Evolutionary conservation across 768 basidiomycete species (phyloP).

Genomic region (Xanthoconium stramineum): DNA sequence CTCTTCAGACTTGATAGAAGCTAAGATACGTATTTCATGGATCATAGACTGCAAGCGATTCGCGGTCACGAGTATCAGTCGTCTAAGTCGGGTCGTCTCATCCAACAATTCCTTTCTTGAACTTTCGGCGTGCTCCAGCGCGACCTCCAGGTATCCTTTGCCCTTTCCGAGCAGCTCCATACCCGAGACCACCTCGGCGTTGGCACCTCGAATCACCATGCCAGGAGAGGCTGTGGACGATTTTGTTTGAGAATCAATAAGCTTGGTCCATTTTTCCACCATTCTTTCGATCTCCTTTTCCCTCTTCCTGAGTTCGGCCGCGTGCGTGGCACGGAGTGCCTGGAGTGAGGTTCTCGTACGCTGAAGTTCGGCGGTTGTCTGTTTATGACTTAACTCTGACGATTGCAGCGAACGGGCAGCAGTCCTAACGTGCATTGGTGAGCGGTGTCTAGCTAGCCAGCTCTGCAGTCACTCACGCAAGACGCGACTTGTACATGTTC

Average conservation of each 20-base stretch:
- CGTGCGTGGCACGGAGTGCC: slow-evolving; percentile 63
- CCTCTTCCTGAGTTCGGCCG: slow-evolving; percentile 72
- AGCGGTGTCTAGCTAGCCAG: neutral
- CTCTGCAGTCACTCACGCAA: slow-evolving; percentile 50
- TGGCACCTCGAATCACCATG: slow-evolving; percentile 47
- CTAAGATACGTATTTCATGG: slow-evolving; percentile 41
- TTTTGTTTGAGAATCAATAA: slow-evolving; percentile 67
- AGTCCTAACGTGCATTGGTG: slow-evolving; percentile 35
- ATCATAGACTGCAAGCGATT: slow-evolving; percentile 62
- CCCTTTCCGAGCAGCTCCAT: slow-evolving; percentile 47
- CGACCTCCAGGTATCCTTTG: slow-evolving; percentile 56
- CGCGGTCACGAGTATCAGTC: slow-evolving; percentile 55
- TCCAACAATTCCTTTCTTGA: slow-evolving; percentile 57
- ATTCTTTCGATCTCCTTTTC: slow-evolving; percentile 79
- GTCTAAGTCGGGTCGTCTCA: slow-evolving; percentile 62
- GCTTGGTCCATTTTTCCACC: slow-evolving; percentile 69
- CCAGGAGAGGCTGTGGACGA: slow-evolving; percentile 48
- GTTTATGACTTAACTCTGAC: slow-evolving; percentile 65
- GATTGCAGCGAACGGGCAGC: slow-evolving; percentile 52
- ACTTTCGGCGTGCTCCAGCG: slow-evolving; percentile 71
- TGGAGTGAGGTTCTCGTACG: slow-evolving; percentile 69
- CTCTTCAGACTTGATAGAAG: slow-evolving; percentile 46
- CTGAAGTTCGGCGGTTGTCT: slow-evolving; percentile 66
- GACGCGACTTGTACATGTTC: slow-evolving; percentile 67
- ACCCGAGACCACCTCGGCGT: slow-evolving; percentile 46